Evolutionary conservation across 73 alveolate species (phyloP), one percentile per base, ranked within the genome.

Genomic region (Uronychia setigera): DNA sequence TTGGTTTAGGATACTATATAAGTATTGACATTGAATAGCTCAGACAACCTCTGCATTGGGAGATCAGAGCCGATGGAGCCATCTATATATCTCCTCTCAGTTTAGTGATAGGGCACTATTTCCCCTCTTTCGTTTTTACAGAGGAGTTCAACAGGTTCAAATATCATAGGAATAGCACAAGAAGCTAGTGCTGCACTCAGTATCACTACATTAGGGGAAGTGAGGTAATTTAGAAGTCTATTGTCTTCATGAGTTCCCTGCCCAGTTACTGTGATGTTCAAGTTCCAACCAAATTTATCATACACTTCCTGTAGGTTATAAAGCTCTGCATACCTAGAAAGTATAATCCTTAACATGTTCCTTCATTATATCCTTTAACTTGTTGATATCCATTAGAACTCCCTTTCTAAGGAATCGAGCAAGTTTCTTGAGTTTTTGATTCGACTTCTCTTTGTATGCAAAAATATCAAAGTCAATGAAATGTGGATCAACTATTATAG

Each of bases 31-130:
- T 92, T 92, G 91, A 89, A 92, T 0, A 92, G 88, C 85, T 92
- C 97, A 85, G 93, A 57, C 80, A 92, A 80, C 85, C 95, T 92
- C 59, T 92, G 92, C 94, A 89, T 89, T 0, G 97, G 97, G 0
- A 92, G 84, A 82, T 92, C 97, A 0, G 90, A 82, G 5, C 87
- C 91, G 60, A 92, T 81, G 0, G 94, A 76, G 0, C 97, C 97
- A 81, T 92, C 97, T 58, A 92, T 86, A 79, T 76, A 92, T 27
- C 76, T 84, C 27, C 35, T 60, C 26, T 46, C 32, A 13, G 78
- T 80, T 31, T 78, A 35, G 35, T 81, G 90, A 81, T 92, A 92
- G 1, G 92, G 94, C 0, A 86, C 87, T 1, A 81, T 81, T 1
- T 93, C 85, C 0, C 95, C 95, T 0, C 35, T 26, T 58, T 82